Conservation (phyloP, 2,329 filamentous ascomycete genomes). For the Fusarium udum region DNA sequence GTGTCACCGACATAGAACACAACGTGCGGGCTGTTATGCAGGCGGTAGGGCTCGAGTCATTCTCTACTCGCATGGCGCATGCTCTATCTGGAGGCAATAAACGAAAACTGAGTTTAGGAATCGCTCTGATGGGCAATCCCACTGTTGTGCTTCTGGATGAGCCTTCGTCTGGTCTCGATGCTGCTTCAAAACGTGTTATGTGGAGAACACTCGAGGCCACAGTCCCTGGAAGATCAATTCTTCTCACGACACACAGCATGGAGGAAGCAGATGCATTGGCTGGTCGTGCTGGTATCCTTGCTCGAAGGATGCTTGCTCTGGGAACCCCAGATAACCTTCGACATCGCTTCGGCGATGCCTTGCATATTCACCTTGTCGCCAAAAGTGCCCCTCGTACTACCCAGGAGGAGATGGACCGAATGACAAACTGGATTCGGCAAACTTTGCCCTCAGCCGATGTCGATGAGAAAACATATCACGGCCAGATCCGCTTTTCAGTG, state of each 20-base stretch:
- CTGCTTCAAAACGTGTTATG: conserved; percentile 90
- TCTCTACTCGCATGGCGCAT: conserved; percentile 77
- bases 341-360: conserved; percentile 77
- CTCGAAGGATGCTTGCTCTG: conserved; percentile 83
- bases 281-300: conserved; percentile 84
- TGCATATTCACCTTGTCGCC: conserved; percentile 85
- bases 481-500: conserved; percentile 86
- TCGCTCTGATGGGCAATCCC: conserved; percentile 92
- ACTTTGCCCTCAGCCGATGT: conserved; percentile 73
- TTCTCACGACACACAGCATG: conserved; percentile 94
- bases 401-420: conserved; percentile 71
- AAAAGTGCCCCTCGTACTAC: conserved; percentile 77
- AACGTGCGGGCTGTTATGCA: conserved; percentile 82
- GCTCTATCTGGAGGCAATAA: conserved; percentile 92
- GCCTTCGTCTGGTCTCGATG: conserved; percentile 88
- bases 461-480: conserved; percentile 81
- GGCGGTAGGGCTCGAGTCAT: conserved; percentile 80
- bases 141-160: conserved; percentile 89
- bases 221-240: conserved; percentile 78
- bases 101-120: conserved; percentile 88
- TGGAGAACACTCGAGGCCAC: conserved; percentile 84
- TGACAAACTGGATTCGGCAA: conserved; percentile 71
- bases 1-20: conserved; percentile 76
- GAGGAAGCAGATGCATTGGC: conserved; percentile 93
- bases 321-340: conserved; percentile 79